phyloP scores from a whole-genome alignment of 768 basidiomycete species.

The Lactarius akahatsu region DNA sequence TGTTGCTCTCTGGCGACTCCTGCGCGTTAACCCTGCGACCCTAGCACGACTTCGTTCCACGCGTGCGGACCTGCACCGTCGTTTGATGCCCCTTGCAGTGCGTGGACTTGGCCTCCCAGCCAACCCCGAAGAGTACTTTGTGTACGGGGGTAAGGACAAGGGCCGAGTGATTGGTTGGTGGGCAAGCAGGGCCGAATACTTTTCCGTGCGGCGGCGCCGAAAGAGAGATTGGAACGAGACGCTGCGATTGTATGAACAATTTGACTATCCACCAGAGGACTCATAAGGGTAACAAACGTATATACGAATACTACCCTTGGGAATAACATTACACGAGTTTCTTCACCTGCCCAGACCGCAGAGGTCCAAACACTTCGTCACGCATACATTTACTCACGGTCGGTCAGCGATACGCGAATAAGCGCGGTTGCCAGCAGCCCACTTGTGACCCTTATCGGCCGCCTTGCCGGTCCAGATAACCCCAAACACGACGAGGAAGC shows the following conservation, averaged over 20 bases:
- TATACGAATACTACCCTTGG: conserved; percentile 13
- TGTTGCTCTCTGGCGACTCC: conserved; percentile 55
- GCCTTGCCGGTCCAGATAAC: conserved; percentile 63
- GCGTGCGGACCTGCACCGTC: conserved; percentile 58
- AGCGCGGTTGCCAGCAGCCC: conserved; percentile 76
- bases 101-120: conserved; percentile 58
- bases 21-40: conserved; percentile 58
- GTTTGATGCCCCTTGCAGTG: conserved; percentile 65
- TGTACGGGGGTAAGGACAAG: conserved; percentile 63
- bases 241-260: conserved; percentile 73
- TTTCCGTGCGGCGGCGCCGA: conserved; percentile 72
- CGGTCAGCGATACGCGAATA: conserved; percentile 44
- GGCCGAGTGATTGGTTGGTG: conserved; percentile 64
- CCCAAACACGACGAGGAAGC: conserved; percentile 50
- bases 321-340: neutral
- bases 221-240: conserved; percentile 93
- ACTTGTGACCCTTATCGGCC: conserved; percentile 59
- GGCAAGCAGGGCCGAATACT: conserved; percentile 74
- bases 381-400: conserved; percentile 11
- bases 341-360: neutral
- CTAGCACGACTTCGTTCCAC: conserved; percentile 53
- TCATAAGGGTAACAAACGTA: conserved; percentile 27
- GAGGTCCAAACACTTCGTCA: neutral
- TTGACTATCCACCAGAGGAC: conserved; percentile 72
- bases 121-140: conserved; percentile 68